Base-by-base conservation (phyloP, 192 early-diverging fungal species). In the Phlyctochytrium arcticum region DNA sequence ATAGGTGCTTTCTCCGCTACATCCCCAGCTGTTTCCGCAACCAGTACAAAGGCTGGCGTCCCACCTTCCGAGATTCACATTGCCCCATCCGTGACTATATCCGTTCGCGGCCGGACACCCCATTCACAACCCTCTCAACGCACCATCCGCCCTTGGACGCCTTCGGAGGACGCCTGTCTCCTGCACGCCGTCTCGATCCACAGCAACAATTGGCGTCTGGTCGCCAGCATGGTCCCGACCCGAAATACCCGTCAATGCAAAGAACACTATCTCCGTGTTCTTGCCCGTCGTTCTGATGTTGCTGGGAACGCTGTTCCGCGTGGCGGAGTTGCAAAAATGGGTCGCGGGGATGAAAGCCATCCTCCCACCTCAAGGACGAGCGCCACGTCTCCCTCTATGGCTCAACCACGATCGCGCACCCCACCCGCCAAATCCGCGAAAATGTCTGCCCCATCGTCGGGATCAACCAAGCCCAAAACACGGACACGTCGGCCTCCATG, bases 161-260 rank as follows among this genome's bases (percentile, higher is more conserved):
- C 50, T 3, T 26, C 57, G 36, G 66, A 68, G 26, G 66, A 68
- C 32, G 59, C 36, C 32, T 10, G 44, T 23, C 33, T 68, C 10
- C 33, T 68, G 5, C 51, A 59, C n/a, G 33, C 34, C 47, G 55
- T 68, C 4, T 39, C 42, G 21, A 9, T 6, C 33, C 34, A 59
- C 17, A 56, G 66, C 6, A 19, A 26, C 3, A 54, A 68, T 32
- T 68, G 66, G 66, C 27, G 32, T 15, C 56, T 36, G 4, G 46
- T 68, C 19, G 24, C 66, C 7, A 48, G 24, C n/a, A 10, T 48
- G n/a, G 48, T 68, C 10, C 27, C 26, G 48, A 54, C 53, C 35
- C 48, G 65, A 36, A 68, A 68, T 34, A 27, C 54, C 37, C 57
- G 66, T 23, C 66, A 68, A 37, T 50, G 47, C 34, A 68, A 68